A percentile compares a stretch with the other conserved stretches of the same genome.
Conservation (phyloP, 177 flowering plant species). For the Telopea speciosissima region DNA sequence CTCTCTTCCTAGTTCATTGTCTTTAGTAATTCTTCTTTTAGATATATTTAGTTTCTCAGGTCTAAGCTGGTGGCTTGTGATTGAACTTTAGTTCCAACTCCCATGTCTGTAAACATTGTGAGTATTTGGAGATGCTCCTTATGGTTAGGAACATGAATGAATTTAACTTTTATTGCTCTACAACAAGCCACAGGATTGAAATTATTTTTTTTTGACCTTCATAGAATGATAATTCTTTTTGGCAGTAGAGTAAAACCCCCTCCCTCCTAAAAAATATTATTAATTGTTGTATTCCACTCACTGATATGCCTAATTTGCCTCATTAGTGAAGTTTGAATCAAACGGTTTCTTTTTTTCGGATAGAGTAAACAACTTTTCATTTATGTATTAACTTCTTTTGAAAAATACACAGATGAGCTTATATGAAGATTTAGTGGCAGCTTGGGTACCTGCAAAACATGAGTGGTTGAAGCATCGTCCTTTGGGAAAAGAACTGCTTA, state of each 20-base stretch:
- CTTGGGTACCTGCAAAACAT: conserved; percentile 96
- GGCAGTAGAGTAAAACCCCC: background rate
- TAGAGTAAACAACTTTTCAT: background rate
- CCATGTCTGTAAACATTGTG: background rate
- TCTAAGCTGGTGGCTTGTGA: background rate
- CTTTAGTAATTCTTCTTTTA: no score
- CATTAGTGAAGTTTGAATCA: background rate
- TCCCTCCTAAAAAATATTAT: background rate
- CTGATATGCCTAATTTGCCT: background rate
- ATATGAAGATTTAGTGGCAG: conserved; percentile 96
- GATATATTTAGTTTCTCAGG: no score
- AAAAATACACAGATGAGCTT: conserved; percentile 71
- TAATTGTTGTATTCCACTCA: background rate
- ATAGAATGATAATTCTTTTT: background rate
- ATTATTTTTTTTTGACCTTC: no score
- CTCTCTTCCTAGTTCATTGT: no score
- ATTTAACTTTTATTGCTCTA: background rate
- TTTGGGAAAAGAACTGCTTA: conserved; percentile 62
- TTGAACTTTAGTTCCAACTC: background rate
- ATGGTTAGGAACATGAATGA: background rate
- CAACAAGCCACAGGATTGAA: background rate
- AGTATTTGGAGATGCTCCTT: conserved; percentile 1
- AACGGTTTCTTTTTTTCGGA: background rate
- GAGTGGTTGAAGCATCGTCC: conserved; percentile 80
- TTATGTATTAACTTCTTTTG: conserved; percentile 7